Evolutionary conservation across 345 rosid genomes (phyloP), one percentile per base, ranked within the genome.

Genomic region (Citrus cavaleriei): DNA sequence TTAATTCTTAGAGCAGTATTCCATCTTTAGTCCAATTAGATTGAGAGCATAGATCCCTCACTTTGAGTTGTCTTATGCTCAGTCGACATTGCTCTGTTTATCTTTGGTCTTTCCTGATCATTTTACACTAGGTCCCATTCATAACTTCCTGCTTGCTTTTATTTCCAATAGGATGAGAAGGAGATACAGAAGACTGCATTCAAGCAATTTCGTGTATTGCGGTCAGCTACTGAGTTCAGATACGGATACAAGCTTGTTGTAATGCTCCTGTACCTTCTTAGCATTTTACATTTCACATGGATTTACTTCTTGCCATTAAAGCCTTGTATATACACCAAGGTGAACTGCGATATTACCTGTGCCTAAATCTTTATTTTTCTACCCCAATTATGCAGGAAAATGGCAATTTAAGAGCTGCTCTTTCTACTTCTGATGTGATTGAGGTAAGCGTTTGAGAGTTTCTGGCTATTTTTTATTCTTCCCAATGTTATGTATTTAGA

Each of bases 231-330:
- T 3, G 94, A 93, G 69, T 95, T 95, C 88, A 90, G 93, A 93
- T 93, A 91, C 78, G 99, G 99, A 83, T 93, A 95, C 93, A 95
- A 93, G 86, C 93, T 93, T 79, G 95, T 95, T 79, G 98, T 93
- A 93, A 90, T 84, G 83, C 77, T 74, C 73, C 57, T 24, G 18
- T 79, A 80, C 40, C 78, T 66, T 58, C 35, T 46, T 16, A n/a
- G 49, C 60, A 62, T 35, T 55, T 21, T 28, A 14, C n/a, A 66
- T 67, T n/a, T 59, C 5, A 28, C 30, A 10, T 75, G 25, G 73
- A 25, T 77, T 81, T 22, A 19, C 4, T 10, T 69, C 27, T 34
- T 18, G 30, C 10, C 51, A 22, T 74, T 55, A 67, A 64, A 60
- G 16, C n/a, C 34, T 35, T 71, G n/a, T 62, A 9, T 60, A 46